Conservation (phyloP, 2,329 filamentous ascomycete genomes). For the Alternaria atra region DNA sequence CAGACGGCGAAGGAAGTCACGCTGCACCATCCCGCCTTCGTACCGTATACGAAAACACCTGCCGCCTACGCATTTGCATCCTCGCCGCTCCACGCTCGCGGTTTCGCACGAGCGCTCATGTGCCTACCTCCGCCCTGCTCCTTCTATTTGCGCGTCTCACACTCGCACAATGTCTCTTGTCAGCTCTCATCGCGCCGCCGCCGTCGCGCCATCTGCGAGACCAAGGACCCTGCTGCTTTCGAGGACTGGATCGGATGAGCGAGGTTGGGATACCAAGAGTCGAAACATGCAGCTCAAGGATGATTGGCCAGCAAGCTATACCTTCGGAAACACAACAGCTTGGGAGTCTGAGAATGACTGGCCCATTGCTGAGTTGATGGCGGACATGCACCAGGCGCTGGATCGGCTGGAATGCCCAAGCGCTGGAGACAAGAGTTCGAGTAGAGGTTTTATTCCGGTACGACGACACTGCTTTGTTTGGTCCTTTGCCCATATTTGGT, state of each 20-base stretch:
- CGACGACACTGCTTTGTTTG: conserved; percentile 41
- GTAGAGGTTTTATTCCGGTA: conserved; percentile 43
- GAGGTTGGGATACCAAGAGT: conserved; percentile 25
- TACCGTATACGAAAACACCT: conserved; percentile 8
- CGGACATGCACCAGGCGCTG: conserved; percentile 40
- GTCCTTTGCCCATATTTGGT: conserved; percentile 30
- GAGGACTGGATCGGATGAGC: conserved; percentile 48
- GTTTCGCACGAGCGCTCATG: conserved; percentile 47
- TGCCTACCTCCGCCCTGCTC: conserved; percentile 47
- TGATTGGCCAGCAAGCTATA: conserved; percentile 24
- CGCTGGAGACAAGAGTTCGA: conserved; percentile 26
- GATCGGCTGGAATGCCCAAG: conserved; percentile 40
- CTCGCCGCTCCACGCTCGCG: conserved; percentile 34
- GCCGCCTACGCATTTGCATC: conserved; percentile 11
- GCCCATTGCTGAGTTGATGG: conserved; percentile 34
- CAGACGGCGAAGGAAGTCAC: conserved; percentile 24
- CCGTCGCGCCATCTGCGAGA: conserved; percentile 45
- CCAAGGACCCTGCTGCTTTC: conserved; percentile 45
- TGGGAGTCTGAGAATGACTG: conserved; percentile 38
- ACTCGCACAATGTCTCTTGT: conserved; percentile 47
- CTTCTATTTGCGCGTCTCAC: conserved; percentile 48
- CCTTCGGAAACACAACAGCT: conserved; percentile 25
- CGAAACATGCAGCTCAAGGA: conserved; percentile 7
- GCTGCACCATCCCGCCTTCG: conserved; percentile 13
- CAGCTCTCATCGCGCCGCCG: conserved; percentile 45